These are phyloP conservation scores for Podospora fimiseda DNA, from an alignment of 495 filamentous ascomycete species.

Conservation along the genomic window DNA sequence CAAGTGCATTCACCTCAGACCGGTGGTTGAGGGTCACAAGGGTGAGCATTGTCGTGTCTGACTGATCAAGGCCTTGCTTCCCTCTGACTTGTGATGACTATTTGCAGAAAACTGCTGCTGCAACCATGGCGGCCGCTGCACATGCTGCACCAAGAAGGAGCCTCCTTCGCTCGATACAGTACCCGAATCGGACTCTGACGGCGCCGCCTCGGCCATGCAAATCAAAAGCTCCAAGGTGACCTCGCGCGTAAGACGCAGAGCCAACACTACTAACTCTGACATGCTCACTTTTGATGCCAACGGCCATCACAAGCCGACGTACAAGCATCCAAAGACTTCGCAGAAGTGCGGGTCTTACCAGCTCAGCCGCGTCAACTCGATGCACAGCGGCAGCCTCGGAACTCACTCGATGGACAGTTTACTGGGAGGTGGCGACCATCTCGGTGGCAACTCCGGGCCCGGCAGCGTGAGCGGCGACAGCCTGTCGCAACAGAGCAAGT, in stretches of 20 bases:
- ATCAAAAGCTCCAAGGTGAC: conserved; percentile 42
- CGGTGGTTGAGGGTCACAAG: conserved; percentile 48
- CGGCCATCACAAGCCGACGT: conserved; percentile 87
- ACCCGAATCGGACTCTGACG: conserved; percentile 55
- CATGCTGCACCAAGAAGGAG: conserved; percentile 90
- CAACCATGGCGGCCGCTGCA: conserved; percentile 84
- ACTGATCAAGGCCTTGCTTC: conserved; percentile 28
- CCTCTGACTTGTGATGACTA: conserved; percentile 44
- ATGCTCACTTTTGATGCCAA: conserved; percentile 81
- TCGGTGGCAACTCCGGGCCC: conserved; percentile 34
- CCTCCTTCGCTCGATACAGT: conserved; percentile 63
- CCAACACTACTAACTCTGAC: conserved; percentile 81
- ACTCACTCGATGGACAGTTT: conserved; percentile 67
- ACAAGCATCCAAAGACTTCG: conserved; percentile 80
- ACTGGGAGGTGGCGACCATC: conserved; percentile 26
- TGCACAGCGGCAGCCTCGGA: conserved; percentile 54
- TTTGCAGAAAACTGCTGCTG: conserved; percentile 77
- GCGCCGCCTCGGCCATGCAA: conserved; percentile 34
- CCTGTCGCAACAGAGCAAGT: conserved; percentile 49
- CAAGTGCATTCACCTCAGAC: conserved; percentile 60
- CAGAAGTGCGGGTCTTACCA: conserved; percentile 84
- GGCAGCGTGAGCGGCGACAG: conserved; percentile 15
- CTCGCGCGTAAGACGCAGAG: conserved; percentile 55
- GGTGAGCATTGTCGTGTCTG: conserved; percentile 41
- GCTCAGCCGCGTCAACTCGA: conserved; percentile 64